Evolutionary conservation across 257 asterid genomes (phyloP), one percentile per base, ranked within the genome.

Genomic region (Solanum lycopersicoides): DNA sequence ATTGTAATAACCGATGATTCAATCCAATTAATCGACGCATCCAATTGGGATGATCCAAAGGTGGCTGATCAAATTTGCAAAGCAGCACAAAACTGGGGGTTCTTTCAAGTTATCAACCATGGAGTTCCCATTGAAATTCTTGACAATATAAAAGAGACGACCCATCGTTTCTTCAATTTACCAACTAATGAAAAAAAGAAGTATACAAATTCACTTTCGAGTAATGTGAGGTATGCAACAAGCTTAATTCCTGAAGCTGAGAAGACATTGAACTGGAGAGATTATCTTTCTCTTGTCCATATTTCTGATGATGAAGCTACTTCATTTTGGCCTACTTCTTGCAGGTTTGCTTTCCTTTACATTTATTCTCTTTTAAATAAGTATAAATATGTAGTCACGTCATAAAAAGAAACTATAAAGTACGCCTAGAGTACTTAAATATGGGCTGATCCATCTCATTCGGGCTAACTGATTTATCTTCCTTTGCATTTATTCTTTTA

Each of bases 251-350:
- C 91, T 21, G 44, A 53, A 45, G 88, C 90, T 7, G 91, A 88
- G 86, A 90, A 87, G 86, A 89, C 90, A 20, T 85, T 90, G 63
- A 90, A 87, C 25, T 88, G 92, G 92, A 90, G 89, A 82, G 92
- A 90, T 84, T 90, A 69, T 16, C 91, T 90, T 12, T 88, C 89
- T 41, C 90, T 88, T 18, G 85, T 88, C 44, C 37, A 90, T 41
- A 76, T 86, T 21, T 90, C 90, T 2, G 89, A 88, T 42, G 88
- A 88, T 34, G 90, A 86, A 83, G 91, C 90, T n/a, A 66, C 84
- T 21, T 56, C 88, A 6, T 76, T 86, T 63, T 91, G 93, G 93
- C 91, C 90, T 4, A 47, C 88, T 37, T 82, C 83, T 0, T 91
- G 90, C 92, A 90, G 86, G 92, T 83, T 41, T 53, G 23, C 0